Evolutionary conservation across 225 moss, liverwort and hornwort species (phyloP), one percentile per base, ranked within the genome.

Genomic region (Antitrichia curtipendula): DNA sequence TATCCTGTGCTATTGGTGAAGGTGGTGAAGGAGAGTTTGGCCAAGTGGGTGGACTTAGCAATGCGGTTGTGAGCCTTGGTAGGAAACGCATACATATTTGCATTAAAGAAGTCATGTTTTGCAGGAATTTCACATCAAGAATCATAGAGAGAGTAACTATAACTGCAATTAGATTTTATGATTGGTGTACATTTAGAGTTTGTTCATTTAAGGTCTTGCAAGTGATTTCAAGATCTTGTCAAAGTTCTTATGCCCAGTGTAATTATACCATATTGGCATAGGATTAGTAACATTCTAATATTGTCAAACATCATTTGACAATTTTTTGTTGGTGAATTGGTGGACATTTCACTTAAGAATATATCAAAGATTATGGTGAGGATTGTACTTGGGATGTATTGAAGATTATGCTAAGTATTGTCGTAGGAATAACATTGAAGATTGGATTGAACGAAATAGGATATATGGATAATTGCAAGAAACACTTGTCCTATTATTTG

Each of bases 191-290:
- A 32, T 7, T 13, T 34, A 8, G 4, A 34, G 8, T 13, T 52
- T 7, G 11, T 75, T 52, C 34, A 13, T 75, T 75, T 8, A 32
- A 13, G 21, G 22, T 36, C 34, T 1, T 0, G 1, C 2, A 0
- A 75, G 1, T 75, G 13, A 8, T 32, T 75, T 1, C 1, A 8
- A 52, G 13, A 75, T 13, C 21, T 75, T 13, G 1, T 75, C 22
- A 34, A 75, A 75, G 21, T 50, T 50, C 34, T 75, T 34, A 34
- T 75, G 1, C 34, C 8, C 32, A 32, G 12, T 50, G 13, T 75
- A 34, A 34, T 75, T 50, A 21, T 50, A 13, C 4, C 2, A 32
- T 50, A 32, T 50, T 34, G 6, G 8, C 21, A 34, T 50, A 52
- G 13, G 34, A 34, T 52, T 13, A 34, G 5, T 5, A 1, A 7